Evolutionary conservation across 2,329 filamentous ascomycete species (phyloP).

Genomic region (Bipolaris cookei): DNA sequence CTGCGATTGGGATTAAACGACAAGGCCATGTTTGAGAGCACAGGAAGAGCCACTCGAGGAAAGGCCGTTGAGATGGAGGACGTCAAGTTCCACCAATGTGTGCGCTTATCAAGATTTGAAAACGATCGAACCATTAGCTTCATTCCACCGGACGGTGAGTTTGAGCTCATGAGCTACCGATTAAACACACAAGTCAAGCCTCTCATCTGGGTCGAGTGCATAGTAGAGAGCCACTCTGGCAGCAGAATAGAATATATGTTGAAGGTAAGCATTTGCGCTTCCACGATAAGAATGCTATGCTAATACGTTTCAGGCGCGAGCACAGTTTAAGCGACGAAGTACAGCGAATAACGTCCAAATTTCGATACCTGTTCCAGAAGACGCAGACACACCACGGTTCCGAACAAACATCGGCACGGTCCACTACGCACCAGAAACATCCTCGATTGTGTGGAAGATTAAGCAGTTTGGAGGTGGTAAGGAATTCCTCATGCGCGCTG

Average conservation of each 20-base stretch:
- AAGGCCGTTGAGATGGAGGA: constrained; percentile 99
- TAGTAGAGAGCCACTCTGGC: constrained; percentile 94
- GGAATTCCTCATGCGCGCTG: constrained; percentile 97
- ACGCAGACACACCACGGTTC: constrained; percentile 95
- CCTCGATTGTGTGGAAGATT: constrained; percentile 99
- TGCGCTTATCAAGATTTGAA: constrained; percentile 92
- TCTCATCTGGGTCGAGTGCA: constrained; percentile 97
- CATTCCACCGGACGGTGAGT: constrained; percentile 97
- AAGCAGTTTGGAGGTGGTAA: constrained; percentile 99
- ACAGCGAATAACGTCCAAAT: constrained; percentile 99
- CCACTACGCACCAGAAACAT: constrained; percentile 96
- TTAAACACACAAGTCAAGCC: constrained; percentile 99
- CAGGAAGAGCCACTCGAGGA: constrained; percentile 87
- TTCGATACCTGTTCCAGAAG: constrained; percentile 93
- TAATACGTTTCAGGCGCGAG: constrained; percentile 67
- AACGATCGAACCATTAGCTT: constrained; percentile 99
- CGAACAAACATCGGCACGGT: constrained; percentile 96
- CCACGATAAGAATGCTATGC: neutral
- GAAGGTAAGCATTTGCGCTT: constrained; percentile 62
- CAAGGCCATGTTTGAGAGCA: constrained; percentile 99
- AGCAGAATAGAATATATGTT: constrained; percentile 99
- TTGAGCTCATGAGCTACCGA: constrained; percentile 99
- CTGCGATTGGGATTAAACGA: constrained; percentile 93
- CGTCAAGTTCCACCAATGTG: constrained; percentile 99
- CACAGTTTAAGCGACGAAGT: constrained; percentile 96